A percentile compares a stretch with the other conserved stretches of the same genome.
These are phyloP conservation scores for Echinosophora koreensis DNA, from an alignment of 306 rosid genomes.

Conservation along the genomic window DNA sequence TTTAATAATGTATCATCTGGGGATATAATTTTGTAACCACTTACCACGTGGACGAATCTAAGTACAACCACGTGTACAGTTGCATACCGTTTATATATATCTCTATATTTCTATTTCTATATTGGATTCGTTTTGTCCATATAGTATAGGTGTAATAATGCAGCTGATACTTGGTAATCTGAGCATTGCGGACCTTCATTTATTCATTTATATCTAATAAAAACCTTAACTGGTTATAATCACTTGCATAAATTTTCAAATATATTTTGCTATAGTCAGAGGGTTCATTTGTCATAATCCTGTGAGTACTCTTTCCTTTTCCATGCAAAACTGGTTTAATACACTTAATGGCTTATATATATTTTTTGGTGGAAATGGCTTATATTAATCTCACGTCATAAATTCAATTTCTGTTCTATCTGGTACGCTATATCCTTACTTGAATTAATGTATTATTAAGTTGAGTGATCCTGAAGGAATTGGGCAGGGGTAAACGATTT, in stretches of 20 bases:
- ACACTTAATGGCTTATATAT: background rate
- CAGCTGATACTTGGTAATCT: no score
- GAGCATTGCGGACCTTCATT: background rate
- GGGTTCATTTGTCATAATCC: background rate
- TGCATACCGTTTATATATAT: no score
- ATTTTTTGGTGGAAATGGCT: no score
- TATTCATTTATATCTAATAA: background rate
- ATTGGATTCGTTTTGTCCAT: background rate
- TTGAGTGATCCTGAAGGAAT: no score
- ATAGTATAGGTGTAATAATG: background rate
- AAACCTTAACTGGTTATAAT: background rate
- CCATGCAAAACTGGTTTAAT: background rate
- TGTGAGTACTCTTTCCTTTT: background rate
- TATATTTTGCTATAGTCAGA: background rate
- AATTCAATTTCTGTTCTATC: background rate
- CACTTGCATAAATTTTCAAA: constrained; percentile 1
- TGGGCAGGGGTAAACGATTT: no score
- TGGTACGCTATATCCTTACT: background rate
- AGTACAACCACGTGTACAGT: no score
- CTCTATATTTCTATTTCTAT: background rate
- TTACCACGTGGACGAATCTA: no score
- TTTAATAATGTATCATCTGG: no score
- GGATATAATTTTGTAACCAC: no score
- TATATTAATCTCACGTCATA: background rate
- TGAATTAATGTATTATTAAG: no score